A percentile compares a stretch with the other conserved stretches of the same genome.
Conservation (phyloP, 78 protist genomes). For the Reticulomyxa filosa region DNA sequence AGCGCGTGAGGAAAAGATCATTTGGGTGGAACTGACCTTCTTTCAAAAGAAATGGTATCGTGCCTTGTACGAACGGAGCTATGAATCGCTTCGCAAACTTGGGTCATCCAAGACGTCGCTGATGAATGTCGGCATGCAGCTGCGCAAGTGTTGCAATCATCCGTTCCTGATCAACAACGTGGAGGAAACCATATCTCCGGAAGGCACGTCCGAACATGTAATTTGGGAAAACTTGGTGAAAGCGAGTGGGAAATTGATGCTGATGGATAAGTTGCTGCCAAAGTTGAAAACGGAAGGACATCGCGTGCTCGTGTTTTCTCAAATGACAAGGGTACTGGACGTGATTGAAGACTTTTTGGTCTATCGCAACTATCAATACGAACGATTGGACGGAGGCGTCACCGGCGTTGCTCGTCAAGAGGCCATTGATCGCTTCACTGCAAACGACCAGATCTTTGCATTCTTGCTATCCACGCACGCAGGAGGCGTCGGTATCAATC, state of each 20-base stretch:
- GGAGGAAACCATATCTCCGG: slow-evolving; percentile 11
- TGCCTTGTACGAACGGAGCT: too few relatives aligned
- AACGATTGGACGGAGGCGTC: slow-evolving; percentile 8
- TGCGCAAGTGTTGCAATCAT: slow-evolving; percentile 83
- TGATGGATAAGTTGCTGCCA: slow-evolving; percentile 72
- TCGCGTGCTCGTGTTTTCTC: slow-evolving; percentile 5
- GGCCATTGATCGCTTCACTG: slow-evolving; percentile 83
- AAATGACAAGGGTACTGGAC: slow-evolving; percentile 5
- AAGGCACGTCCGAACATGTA: too few relatives aligned
- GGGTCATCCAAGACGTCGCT: background rate
- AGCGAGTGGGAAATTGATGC: slow-evolving; percentile 65
- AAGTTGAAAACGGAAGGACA: slow-evolving; percentile 25
- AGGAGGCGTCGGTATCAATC: slow-evolving; percentile 26
- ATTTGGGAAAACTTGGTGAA: slow-evolving; percentile 22
- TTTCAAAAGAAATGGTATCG: slow-evolving; percentile 67
- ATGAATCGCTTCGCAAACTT: too few relatives aligned
- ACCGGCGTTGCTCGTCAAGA: background rate
- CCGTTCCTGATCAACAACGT: slow-evolving; percentile 54
- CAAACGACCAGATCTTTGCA: background rate
- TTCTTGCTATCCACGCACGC: slow-evolving; percentile 30
- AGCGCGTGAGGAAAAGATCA: slow-evolving; percentile 67
- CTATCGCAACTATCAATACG: slow-evolving; percentile 29
- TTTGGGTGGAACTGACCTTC: slow-evolving; percentile 61
- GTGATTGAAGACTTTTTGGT: background rate
- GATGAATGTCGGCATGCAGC: slow-evolving; percentile 40